Base-by-base conservation (phyloP, 805 yeast species). In the Lachancea meyersii region DNA sequence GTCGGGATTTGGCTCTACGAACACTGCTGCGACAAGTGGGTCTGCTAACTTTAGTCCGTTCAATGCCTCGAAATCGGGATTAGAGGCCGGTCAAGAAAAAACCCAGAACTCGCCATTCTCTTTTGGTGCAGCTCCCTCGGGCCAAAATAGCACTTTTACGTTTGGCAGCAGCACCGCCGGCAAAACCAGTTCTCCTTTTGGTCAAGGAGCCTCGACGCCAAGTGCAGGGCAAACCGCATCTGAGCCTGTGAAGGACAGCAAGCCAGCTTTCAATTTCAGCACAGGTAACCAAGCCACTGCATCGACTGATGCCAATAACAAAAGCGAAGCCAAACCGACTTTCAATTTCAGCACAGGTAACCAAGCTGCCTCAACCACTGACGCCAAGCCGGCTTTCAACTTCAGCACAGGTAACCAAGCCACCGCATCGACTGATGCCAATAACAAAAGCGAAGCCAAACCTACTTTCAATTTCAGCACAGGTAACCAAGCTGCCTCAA, bases 401-500 rank as follows among this genome's bases (percentile, higher is more conserved):
- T 52, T 55, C 37, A 52, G 49, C 33, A 47, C 20, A 16, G 7
- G 33, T 32, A 19, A 18, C 19, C 33, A 31, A 31, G 4, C 5
- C 24, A 18, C 24, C 4, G 14, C 24, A 13, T 28, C 17, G 7
- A 14, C 17, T 13, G 32, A 14, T 6, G 14, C 32, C 14, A n/a
- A 14, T 14, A 28, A 28, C 48, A 20, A 41, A 26, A 31, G 48
- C 13, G 49, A 47, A 34, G 44, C 50, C 11, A 42, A 44, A 16
- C 48, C 58, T 22, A 42, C 47, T 7, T 52, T 57, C 35, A 45
- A 50, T 9, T 55, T 51, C 38, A 54, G 53, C 9, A 37, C 54
- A 4, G 33, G 33, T 49, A 47, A 21, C n/a, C n/a, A n/a, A n/a
- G n/a, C n/a, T n/a, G n/a, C n/a, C n/a, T n/a, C n/a, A n/a, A n/a